Percentiles rank a stretch among this genome's conserved stretches.
These are phyloP conservation scores for Arachnomyces sp. DNA, from an alignment of 2,329 filamentous ascomycete genomes.

Conservation along the genomic window DNA sequence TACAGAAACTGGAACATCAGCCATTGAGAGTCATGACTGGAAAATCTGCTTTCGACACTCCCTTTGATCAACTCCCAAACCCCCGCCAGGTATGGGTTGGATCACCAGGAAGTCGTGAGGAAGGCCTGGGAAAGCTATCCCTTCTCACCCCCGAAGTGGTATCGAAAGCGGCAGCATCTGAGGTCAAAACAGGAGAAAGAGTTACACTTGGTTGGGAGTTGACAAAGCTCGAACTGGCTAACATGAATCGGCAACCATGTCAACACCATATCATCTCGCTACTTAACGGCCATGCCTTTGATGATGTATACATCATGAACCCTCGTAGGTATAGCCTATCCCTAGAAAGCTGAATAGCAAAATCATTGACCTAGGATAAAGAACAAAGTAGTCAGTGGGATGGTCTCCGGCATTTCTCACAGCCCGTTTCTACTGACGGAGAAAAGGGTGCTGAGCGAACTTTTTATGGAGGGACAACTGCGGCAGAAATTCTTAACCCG, in stretches of 20 bases:
- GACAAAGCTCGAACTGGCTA: constrained; percentile 49
- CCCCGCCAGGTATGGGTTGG: constrained; percentile 44
- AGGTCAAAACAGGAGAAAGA: constrained; percentile 46
- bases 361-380: constrained; percentile 12
- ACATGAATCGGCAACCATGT: constrained; percentile 46
- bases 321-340: constrained; percentile 30
- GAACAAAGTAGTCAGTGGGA: constrained; percentile 48
- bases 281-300: constrained; percentile 41
- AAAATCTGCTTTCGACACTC: constrained; percentile 20
- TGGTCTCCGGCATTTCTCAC: constrained; percentile 44
- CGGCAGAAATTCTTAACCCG: constrained; percentile 39
- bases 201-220: constrained; percentile 51
- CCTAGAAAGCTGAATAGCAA: neutral
- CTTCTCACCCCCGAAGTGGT: constrained; percentile 49
- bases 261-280: constrained; percentile 45
- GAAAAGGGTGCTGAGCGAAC: constrained; percentile 27
- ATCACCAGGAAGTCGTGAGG: constrained; percentile 39
- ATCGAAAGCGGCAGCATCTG: constrained; percentile 39
- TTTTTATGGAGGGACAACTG: constrained; percentile 45
- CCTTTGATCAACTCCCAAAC: constrained; percentile 42
- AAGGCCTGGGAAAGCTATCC: constrained; percentile 46
- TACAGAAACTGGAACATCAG: too few relatives aligned
- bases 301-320: constrained; percentile 46
- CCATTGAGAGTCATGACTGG: neutral
- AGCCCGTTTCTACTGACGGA: constrained; percentile 28